A percentile compares a stretch with the other conserved stretches of the same genome.
Conservation (phyloP, 768 basidiomycete species). For the Obba rivulosa region DNA sequence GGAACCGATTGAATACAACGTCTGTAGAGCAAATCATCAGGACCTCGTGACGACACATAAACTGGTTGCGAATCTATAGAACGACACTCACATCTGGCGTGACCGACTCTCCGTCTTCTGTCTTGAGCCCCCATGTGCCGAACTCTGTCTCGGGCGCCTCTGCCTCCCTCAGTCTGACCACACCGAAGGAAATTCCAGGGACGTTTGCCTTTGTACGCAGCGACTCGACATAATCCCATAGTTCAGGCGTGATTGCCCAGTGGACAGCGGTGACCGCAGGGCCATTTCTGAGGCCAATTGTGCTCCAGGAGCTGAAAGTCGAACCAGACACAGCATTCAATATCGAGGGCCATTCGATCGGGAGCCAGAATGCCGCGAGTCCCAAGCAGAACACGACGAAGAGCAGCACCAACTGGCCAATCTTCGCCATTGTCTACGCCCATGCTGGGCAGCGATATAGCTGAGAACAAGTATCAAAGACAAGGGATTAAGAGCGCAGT, state of each 20-base stretch:
- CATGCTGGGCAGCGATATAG: too few species aligned
- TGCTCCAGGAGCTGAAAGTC: too few species aligned
- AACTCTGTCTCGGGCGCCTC: conserved; percentile 1
- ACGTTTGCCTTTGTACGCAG: conserved; percentile 5
- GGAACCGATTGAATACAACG: neutral
- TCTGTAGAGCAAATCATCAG: neutral
- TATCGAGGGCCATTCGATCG: too few species aligned
- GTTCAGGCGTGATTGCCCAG: conserved; percentile 1
- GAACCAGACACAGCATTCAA: too few species aligned
- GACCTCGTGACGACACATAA: neutral
- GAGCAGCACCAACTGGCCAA: too few species aligned
- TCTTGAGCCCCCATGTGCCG: conserved; percentile 8
- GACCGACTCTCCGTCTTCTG: conserved; percentile 8
- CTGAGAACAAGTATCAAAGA: too few species aligned
- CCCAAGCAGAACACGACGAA: too few species aligned
- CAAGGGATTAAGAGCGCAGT: too few species aligned
- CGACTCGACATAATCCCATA: conserved; percentile 7
- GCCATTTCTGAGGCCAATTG: too few species aligned
- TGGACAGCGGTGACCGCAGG: too few species aligned
- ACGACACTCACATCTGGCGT: conserved; percentile 8
- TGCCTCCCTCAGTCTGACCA: conserved; percentile 2
- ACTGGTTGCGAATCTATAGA: neutral
- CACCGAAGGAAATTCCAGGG: conserved; percentile 12
- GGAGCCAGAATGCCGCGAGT: too few species aligned
- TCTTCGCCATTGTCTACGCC: too few species aligned